These are phyloP conservation scores for Paracoccidioides lutzii DNA, from an alignment of 2,329 filamentous ascomycete species.

Conservation along the genomic window DNA sequence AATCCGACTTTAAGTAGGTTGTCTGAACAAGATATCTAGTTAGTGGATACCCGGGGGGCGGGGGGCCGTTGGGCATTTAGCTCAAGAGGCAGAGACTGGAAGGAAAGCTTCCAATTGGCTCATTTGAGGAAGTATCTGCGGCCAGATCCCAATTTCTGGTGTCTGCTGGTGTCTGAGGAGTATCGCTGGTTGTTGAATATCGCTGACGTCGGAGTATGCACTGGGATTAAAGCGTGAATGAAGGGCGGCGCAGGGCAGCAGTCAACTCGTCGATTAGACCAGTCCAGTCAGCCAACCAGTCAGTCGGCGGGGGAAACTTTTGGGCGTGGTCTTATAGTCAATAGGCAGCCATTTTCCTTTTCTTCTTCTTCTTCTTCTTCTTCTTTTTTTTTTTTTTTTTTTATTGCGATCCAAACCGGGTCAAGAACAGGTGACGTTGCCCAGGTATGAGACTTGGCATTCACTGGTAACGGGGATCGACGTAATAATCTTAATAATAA, in stretches of 20 bases:
- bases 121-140: background rate
- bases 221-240: background rate
- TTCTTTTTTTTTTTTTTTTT: too few species aligned
- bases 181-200: background rate
- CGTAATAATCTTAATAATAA: too few species aligned
- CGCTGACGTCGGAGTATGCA: too few species aligned
- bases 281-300: background rate
- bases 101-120: background rate
- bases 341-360: too few species aligned
- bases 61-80: too few species aligned
- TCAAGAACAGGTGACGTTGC: too few species aligned
- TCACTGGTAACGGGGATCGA: too few species aligned
- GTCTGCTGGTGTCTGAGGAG: background rate
- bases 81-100: background rate
- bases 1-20: background rate
- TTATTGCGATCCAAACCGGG: too few species aligned
- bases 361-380: too few species aligned
- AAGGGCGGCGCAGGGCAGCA: background rate
- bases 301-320: background rate
- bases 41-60: background rate
- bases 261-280: background rate
- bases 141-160: background rate
- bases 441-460: too few species aligned
- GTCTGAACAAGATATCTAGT: background rate
- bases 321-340: too few species aligned